Evolutionary conservation across 2,329 filamentous ascomycete species (phyloP), one percentile per base, ranked within the genome.

Genomic region (Neonectria faginata): DNA sequence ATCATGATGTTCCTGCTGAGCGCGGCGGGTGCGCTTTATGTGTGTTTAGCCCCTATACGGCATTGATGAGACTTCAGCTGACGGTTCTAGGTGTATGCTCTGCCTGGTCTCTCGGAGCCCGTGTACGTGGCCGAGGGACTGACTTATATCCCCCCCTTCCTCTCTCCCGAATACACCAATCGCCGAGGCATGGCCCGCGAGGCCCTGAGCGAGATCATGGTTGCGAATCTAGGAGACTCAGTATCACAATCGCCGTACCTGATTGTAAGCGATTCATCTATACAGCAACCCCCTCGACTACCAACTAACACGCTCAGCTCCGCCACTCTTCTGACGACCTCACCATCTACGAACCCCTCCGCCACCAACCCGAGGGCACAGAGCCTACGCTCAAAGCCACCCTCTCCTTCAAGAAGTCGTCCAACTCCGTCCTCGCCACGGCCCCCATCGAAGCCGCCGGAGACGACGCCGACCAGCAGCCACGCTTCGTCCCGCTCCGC

Each of bases 281-380:
- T 14, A 20, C 2, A 3, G 16, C 5, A 2, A 33, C 2, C 1
- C 14, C 5, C 25, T 42, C 16, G 10, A 11, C 5, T 8, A 4
- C 31, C 45, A 6, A 52, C 66, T 66, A 8, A 65, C 31, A 18
- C 61, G 66, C 12, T 18, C 67, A 94, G 91, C 82, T 94, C 29
- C 92, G 95, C 55, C 93, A 93, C 53, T 85, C 87, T 10, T 90
- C 88, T 64, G 91, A 97, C 68, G 94, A 98, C 74, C 81, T 98
- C 36, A 91, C 91, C 11, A 86, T 98, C 50, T 99, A 98, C 76
- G 89, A 96, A 75, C 94, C 95, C 1, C 91, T 93, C 70, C 84
- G 87, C 45, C 81, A 81, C 65, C 79, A 75, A 42, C 75, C 74
- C 29, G 77, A 77, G 60, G 76, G 73, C 61, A 70, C 79, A 29